phyloP scores from a whole-genome alignment of 208 protist genomes.

The Crithidia acanthocephali region DNA sequence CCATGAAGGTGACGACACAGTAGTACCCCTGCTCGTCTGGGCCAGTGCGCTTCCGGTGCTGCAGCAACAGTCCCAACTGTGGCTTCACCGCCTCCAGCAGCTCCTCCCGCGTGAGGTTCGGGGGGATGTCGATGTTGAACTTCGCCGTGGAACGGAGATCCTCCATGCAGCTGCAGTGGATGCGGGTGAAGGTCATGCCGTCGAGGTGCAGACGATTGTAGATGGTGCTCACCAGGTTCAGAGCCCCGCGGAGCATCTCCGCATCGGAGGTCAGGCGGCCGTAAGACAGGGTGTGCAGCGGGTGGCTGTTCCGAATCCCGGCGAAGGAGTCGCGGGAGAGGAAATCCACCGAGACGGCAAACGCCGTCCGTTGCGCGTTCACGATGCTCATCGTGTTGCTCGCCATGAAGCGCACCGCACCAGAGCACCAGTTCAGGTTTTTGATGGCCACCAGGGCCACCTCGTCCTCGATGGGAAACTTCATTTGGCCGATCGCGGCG shows the following conservation, averaged over 20 bases:
- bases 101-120: not conserved
- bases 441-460: constrained; percentile 33
- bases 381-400: constrained; percentile 47
- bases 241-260: constrained; percentile 45
- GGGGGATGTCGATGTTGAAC: not conserved
- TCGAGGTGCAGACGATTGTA: constrained; percentile 31
- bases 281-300: constrained; percentile 31
- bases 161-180: constrained; percentile 36
- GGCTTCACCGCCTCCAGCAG: constrained; percentile 2
- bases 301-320: not conserved
- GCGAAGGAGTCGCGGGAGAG: constrained; percentile 6
- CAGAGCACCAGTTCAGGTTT: constrained; percentile 22
- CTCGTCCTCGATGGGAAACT: constrained; percentile 49
- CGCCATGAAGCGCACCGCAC: constrained; percentile 24
- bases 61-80: constrained; percentile 11
- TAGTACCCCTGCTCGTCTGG: not conserved
- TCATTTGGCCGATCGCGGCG: constrained; percentile 54
- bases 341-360: not conserved
- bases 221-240: constrained; percentile 14
- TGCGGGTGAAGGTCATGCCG: constrained; percentile 31
- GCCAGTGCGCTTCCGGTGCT: not conserved
- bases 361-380: constrained; percentile 32
- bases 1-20: not conserved
- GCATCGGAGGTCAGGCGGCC: constrained; percentile 67
- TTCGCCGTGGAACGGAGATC: not conserved